Base-by-base conservation (phyloP, 768 basidiomycete genomes). In the Strobilomyces dryophilus region DNA sequence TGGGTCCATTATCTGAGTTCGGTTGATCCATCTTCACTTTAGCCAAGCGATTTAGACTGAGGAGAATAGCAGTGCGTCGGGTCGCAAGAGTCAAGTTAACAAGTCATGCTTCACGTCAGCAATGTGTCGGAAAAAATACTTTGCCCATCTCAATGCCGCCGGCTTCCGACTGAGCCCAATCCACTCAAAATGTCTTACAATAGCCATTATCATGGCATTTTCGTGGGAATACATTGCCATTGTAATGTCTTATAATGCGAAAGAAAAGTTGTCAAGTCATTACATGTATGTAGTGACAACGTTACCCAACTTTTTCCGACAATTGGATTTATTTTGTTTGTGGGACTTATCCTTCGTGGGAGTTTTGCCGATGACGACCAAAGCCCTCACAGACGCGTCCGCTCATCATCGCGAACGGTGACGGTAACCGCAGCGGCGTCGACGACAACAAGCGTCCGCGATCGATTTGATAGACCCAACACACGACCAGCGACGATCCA, bases 31-130 rank as follows among this genome's bases (percentile, higher is more conserved):
- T 76, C 71, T 98, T 99, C 66, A 97, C 92, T 45, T 80, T 82
- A 0, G 97, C 97, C 3, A 98, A 77, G 24, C 79, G 80, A 65
- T 99, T 95, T 7, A 98, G 76, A 4, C 95, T 95, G 1, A 98
- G 81, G 62, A 6, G 95, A 97, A 0, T 80, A 72, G 44, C 90
- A 77, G 1, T 90, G 89, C 14, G 89, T 89, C 11, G 85, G 84
- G 3, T 24, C 24, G 24, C 24, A 24, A 24, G 24, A 24, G 4
- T 24, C 2, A 4, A 24, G 24, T 24, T 24, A 24, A 24, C 24
- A 4, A 24, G 24, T 24, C 24, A 24, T 24, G 24, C 24, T 24
- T 24, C 4, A 24, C 24, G 2, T 24, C 24, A 24, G 24, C 24
- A 24, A 24, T n/a, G n/a, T n/a, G n/a, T n/a, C n/a, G n/a, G n/a